These are phyloP conservation scores for Gynochthodes officinalis DNA, from an alignment of 257 asterid species.

Conservation along the genomic window DNA sequence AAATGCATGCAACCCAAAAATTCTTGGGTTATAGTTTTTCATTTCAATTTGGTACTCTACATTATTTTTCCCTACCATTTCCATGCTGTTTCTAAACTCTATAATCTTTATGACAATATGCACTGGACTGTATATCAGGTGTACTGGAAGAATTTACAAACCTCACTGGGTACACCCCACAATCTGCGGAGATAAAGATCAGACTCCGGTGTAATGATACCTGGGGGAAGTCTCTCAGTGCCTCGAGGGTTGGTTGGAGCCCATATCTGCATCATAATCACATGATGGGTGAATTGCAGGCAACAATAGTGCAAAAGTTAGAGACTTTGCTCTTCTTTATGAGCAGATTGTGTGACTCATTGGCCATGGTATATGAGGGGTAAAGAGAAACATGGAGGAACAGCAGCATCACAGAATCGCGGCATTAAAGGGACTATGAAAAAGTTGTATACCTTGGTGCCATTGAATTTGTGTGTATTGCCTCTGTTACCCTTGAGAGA, in stretches of 20 bases:
- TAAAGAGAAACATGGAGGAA: not conserved
- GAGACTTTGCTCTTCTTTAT: not conserved
- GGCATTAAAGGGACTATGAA: constrained; percentile 1
- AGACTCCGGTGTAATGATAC: constrained; percentile 52
- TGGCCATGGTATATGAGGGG: not conserved
- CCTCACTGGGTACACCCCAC: constrained; percentile 86
- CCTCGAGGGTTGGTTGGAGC: constrained; percentile 86
- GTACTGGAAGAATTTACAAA: constrained; percentile 26
- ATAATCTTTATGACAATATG: not conserved
- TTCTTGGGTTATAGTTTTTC: not conserved
- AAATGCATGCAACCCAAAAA: not conserved
- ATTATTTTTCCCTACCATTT: not conserved
- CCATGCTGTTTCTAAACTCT: not conserved
- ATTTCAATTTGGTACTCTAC: not conserved
- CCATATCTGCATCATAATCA: constrained; percentile 58
- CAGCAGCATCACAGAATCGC: not conserved
- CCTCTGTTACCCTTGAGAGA: constrained; percentile 57
- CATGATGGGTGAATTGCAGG: not conserved
- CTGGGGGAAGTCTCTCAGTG: constrained; percentile 81
- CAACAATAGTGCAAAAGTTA: not conserved
- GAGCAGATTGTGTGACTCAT: not conserved
- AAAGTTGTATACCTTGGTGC: constrained; percentile 43
- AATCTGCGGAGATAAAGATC: constrained; percentile 73
- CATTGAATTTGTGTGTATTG: constrained; percentile 36
- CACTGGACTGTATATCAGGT: constrained; percentile 1